phyloP scores from a whole-genome alignment of 2,329 filamentous ascomycete species.

The Cordyceps cateniannulata region DNA sequence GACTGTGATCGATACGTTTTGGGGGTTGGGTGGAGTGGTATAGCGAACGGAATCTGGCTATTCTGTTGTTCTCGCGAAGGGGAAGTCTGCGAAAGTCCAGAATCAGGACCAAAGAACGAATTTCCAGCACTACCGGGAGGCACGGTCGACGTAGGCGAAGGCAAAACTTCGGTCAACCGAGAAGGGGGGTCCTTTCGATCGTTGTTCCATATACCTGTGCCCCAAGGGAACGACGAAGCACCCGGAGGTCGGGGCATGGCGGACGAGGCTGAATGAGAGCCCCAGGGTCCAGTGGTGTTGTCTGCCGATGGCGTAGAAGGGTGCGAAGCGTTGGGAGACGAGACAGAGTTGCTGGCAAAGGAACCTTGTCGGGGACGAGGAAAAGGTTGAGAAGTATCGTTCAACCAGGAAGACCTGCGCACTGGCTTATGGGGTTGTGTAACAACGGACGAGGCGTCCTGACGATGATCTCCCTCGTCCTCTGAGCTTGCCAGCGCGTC shows the following conservation, averaged over 20 bases:
- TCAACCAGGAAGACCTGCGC: conserved; percentile 77
- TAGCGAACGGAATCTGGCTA: conserved; percentile 73
- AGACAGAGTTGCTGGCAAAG: conserved; percentile 69
- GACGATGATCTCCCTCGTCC: conserved; percentile 71
- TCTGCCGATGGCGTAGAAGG: conserved; percentile 74
- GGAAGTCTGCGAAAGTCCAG: conserved; percentile 40
- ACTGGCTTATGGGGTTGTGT: conserved; percentile 53
- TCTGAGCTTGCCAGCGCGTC: conserved; percentile 92
- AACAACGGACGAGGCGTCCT: conserved; percentile 42
- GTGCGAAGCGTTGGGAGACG: conserved; percentile 66
- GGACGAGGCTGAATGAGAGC: conserved; percentile 42
- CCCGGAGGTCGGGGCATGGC: conserved; percentile 43
- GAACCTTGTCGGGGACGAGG: conserved; percentile 67
- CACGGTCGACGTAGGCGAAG: conserved; percentile 62
- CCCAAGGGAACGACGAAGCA: conserved; percentile 58
- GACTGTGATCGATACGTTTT: conserved; percentile 95
- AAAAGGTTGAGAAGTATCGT: conserved; percentile 64
- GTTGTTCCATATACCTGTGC: conserved; percentile 75
- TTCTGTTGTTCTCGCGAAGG: conserved; percentile 49
- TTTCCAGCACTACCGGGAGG: conserved; percentile 37
- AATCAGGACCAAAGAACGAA: conserved; percentile 45
- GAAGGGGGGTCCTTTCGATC: conserved; percentile 73
- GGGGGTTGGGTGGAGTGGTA: conserved; percentile 80
- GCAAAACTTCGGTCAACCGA: conserved; percentile 66
- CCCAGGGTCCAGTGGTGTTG: conserved; percentile 45